Evolutionary conservation across 106 monocot species (phyloP), one percentile per base, ranked within the genome.

Genomic region (Gastrodia elata): DNA sequence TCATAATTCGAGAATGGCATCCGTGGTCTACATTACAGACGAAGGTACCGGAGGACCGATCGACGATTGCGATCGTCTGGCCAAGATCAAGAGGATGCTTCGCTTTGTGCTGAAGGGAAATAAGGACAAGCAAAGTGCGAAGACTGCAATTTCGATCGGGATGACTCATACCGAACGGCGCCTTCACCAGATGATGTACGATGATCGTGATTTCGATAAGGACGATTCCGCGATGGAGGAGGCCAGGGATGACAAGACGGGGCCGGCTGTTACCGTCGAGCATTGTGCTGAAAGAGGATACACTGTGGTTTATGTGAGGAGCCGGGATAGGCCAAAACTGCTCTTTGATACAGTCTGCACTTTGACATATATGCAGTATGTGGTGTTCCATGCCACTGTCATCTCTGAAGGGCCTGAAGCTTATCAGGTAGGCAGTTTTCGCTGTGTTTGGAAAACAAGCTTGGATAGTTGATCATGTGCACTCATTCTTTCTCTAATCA

Each of bases 301-400:
- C 56, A 79, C 88, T 0, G 77, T 80, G 24, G 88, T 85, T 11
- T 82, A 71, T 59, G 57, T 88, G 44, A 77, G 75, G 55, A 82
- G 77, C 35, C 80, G 72, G 64, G 88, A 88, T 26, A 73, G 88
- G 41, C 88, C 88, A 0, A 88, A 88, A 72, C 74, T 88, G 2
- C 74, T 88, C 27, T 88, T 88, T 22, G 88, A 88, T 46, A 77
- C 82, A 0, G 79, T 86, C 25, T 82, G 72, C 15, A 84, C 88
- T 40, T 75, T 88, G 8, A 82, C 88, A 2, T 84, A 88, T 57
- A 82, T 88, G 84, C 77, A 84, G 44, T 88, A 88, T 74, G 81
- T 88, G 16, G 88, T 88, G 46, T 88, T 75, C 64, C 88, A 88
- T 77, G 88, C 79, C 14, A 88, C 84, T 3, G 84, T 88, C 24